Conservation (phyloP, 2,329 filamentous ascomycete species). For the Neonectria ditissima region DNA sequence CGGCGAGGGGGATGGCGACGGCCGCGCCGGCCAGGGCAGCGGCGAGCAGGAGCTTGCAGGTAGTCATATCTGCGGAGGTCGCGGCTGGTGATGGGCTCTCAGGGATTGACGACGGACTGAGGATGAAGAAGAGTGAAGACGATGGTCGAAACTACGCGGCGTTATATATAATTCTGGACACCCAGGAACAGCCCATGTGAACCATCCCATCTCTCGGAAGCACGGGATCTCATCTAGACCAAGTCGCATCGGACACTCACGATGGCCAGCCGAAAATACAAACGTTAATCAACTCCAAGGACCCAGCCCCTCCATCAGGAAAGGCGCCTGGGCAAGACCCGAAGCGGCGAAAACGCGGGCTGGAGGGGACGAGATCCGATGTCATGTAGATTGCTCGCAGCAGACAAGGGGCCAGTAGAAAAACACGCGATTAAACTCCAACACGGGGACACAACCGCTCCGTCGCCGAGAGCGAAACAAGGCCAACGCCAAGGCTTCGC, state of each 20-base stretch:
- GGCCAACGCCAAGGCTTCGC: background rate
- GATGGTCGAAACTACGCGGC: background rate
- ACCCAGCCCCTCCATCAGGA: background rate
- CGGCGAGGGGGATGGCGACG: conserved; percentile 52
- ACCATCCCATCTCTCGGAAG: conserved; percentile 20
- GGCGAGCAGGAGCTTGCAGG: conserved; percentile 31
- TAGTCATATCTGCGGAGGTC: conserved; percentile 28
- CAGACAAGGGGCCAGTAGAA: too few relatives aligned
- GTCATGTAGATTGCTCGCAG: background rate
- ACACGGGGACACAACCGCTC: conserved; percentile 5
- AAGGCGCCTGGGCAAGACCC: background rate
- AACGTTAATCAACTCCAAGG: background rate
- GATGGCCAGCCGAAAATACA: background rate
- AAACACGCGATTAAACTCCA: background rate
- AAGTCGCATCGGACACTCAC: background rate
- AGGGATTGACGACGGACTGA: conserved; percentile 13
- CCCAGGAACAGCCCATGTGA: background rate
- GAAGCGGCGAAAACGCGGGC: conserved; percentile 20
- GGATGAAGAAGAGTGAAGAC: background rate
- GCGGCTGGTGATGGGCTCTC: background rate
- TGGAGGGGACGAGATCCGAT: conserved; percentile 16
- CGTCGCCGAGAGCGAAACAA: background rate
- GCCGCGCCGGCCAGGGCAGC: conserved; percentile 43
- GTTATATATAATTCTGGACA: conserved; percentile 23
- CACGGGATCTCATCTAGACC: conserved; percentile 28